Base-by-base conservation (phyloP, 306 rosid species). In the Ziziphus jujuba region DNA sequence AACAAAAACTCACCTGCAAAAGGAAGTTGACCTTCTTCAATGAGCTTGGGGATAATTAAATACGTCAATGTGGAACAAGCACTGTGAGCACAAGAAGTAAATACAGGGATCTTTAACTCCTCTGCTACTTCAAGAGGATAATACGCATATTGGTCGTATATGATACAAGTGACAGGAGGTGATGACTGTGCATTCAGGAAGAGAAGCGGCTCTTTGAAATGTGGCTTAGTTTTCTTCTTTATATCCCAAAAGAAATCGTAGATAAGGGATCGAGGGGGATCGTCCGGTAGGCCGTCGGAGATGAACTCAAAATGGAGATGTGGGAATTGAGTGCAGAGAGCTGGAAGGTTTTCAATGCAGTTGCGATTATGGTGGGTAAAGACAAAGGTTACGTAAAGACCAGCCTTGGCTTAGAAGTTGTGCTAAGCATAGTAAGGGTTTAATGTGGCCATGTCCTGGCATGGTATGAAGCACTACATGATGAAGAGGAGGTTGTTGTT, bases 221-320 rank as follows among this genome's bases (percentile, higher is more conserved):
- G 5, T 16, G 55, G 55, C 22, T 50, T 19, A 17, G 51, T 17
- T 47, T 17, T 17, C 13, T 10, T 47, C 51, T 47, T 47, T 5
- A n/a, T n/a, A n/a, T n/a, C n/a, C n/a, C n/a, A n/a, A n/a, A n/a
- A n/a, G n/a, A n/a, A n/a, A n/a, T n/a, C n/a, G n/a, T n/a, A n/a
- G n/a, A n/a, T n/a, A n/a, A n/a, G n/a, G n/a, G n/a, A n/a, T n/a
- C n/a, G n/a, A 14, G 71, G 66, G 33, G 69, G 61, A 17, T 47
- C 67, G 3, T 58, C 45, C 0, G 80, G 71, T 44, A 69, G 60
- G 9, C 75, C 71, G 8, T 75, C 75, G 38, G 47, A 55, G 61
- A 69, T 75, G 65, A 75, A 58, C 6, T 1, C 19, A 47, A 75
- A 75, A 11, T 43, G 65, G 9, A n/a, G n/a, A n/a, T n/a, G n/a